Evolutionary conservation across 352 stramenopile genomes (phyloP).

Genomic region (Phytopythium vexans): DNA sequence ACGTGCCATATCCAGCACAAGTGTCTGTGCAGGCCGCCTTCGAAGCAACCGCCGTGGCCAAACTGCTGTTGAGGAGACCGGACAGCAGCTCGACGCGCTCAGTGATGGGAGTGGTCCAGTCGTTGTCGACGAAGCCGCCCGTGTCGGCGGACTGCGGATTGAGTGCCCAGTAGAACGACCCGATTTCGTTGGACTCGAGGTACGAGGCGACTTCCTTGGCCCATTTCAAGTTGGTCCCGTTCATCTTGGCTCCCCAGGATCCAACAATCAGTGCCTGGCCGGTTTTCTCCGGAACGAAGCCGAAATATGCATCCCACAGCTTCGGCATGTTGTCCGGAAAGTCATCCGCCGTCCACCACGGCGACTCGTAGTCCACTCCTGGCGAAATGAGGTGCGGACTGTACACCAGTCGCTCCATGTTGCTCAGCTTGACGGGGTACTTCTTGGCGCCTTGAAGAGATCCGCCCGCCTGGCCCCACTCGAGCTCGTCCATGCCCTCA

Average conservation of each 20-base stretch:
- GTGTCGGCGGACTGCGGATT: slow-evolving; percentile 74
- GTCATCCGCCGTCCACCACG: slow-evolving; percentile 52
- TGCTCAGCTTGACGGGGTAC: slow-evolving; percentile 59
- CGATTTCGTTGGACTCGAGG: slow-evolving; percentile 46
- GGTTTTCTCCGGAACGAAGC: slow-evolving; percentile 53
- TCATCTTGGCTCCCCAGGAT: slow-evolving; percentile 65
- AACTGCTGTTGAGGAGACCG: slow-evolving; percentile 30
- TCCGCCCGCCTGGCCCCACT: slow-evolving; percentile 59
- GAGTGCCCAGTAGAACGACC: slow-evolving; percentile 77
- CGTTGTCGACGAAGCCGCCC: slow-evolving; percentile 61
- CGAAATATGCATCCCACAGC: slow-evolving; percentile 69
- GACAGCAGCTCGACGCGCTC: slow-evolving; percentile 52
- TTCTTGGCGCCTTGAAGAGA: slow-evolving; percentile 58
- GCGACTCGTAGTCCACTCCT: slow-evolving; percentile 56
- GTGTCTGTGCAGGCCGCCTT: slow-evolving; percentile 32
- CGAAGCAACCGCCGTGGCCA: slow-evolving; percentile 36
- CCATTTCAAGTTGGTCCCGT: slow-evolving; percentile 57
- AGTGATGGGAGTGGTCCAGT: slow-evolving; percentile 63
- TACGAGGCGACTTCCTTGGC: slow-evolving; percentile 46
- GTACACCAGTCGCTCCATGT: slow-evolving; percentile 72
- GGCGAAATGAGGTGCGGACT: slow-evolving; percentile 64
- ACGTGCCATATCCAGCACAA: slow-evolving; percentile 48
- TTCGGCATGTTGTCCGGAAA: slow-evolving; percentile 69
- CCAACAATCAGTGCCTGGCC: slow-evolving; percentile 60
- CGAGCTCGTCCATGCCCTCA: slow-evolving; percentile 36